These are phyloP conservation scores for Exserohilum rostratum DNA, from an alignment of 2,329 filamentous ascomycete genomes.

Conservation along the genomic window DNA sequence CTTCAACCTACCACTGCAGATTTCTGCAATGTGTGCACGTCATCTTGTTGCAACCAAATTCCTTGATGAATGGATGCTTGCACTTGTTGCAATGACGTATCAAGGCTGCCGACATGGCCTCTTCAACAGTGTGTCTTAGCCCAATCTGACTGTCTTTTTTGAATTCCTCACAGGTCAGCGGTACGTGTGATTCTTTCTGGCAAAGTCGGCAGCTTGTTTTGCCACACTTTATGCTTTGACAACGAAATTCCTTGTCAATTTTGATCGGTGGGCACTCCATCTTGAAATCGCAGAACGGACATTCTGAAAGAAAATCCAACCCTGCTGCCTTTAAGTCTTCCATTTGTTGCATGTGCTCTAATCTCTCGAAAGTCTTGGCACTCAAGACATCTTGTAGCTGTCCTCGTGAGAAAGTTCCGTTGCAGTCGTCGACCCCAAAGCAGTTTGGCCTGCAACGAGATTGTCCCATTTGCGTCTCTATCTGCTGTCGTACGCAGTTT, in stretches of 20 bases:
- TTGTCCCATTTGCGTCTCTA: conserved; percentile 71
- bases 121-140: conserved; percentile 73
- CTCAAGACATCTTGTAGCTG: conserved; percentile 66
- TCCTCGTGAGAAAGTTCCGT: conserved; percentile 62
- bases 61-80: conserved; percentile 78
- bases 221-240: conserved; percentile 69
- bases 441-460: conserved; percentile 72
- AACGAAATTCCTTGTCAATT: conserved; percentile 74
- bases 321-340: conserved; percentile 71
- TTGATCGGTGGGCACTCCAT: conserved; percentile 73
- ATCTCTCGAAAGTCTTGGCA: conserved; percentile 62
- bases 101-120: conserved; percentile 81
- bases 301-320: conserved; percentile 74
- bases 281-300: conserved; percentile 83
- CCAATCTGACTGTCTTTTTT: conserved; percentile 65
- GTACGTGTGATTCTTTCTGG: conserved; percentile 71
- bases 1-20: conserved; percentile 58
- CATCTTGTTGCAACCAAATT: conserved; percentile 84
- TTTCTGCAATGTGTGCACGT: conserved; percentile 66
- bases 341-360: conserved; percentile 75
- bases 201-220: conserved; percentile 64
- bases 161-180: conserved; percentile 71
- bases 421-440: conserved; percentile 67
- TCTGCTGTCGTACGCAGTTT: conserved; percentile 67
- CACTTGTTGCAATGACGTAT: conserved; percentile 77